A percentile compares a stretch with the other conserved stretches of the same genome.
phyloP scores from a whole-genome alignment of 345 rosid genomes.

The Luvunga scandens region DNA sequence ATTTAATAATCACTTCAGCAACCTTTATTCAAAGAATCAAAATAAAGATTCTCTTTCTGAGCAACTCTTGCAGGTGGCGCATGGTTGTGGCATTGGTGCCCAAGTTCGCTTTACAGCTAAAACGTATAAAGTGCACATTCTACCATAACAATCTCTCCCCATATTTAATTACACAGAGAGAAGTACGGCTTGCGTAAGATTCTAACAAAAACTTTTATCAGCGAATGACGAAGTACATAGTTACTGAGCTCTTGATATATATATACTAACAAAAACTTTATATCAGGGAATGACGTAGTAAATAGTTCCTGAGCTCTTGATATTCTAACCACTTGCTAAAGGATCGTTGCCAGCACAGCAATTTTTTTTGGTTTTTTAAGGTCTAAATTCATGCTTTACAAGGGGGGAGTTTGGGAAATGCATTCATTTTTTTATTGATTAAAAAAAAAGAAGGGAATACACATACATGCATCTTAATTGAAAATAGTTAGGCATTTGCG shows the following conservation, averaged over 20 bases:
- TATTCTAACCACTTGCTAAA: too few relatives aligned
- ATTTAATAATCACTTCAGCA: background rate
- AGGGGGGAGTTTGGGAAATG: background rate
- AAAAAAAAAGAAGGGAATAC: too few relatives aligned
- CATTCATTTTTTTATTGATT: background rate
- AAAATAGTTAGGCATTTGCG: background rate
- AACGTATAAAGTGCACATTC: background rate
- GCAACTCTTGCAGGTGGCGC: background rate
- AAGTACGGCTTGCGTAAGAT: background rate
- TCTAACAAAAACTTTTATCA: background rate
- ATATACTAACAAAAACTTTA: background rate
- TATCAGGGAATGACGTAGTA: background rate
- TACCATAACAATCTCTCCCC: background rate
- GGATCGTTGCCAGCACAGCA: too few relatives aligned
- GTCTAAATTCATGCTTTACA: too few relatives aligned
- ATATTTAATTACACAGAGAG: background rate
- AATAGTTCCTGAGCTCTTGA: background rate
- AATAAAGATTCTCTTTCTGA: background rate
- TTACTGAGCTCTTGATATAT: too few relatives aligned
- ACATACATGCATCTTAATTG: background rate
- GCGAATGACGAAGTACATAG: background rate
- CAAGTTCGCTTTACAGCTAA: slow-evolving; percentile 1
- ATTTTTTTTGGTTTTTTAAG: too few relatives aligned
- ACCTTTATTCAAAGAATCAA: background rate
- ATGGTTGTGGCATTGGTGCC: background rate